These are phyloP conservation scores for Yamadazyma phyllophila DNA, from an alignment of 805 yeast species.

Conservation along the genomic window DNA sequence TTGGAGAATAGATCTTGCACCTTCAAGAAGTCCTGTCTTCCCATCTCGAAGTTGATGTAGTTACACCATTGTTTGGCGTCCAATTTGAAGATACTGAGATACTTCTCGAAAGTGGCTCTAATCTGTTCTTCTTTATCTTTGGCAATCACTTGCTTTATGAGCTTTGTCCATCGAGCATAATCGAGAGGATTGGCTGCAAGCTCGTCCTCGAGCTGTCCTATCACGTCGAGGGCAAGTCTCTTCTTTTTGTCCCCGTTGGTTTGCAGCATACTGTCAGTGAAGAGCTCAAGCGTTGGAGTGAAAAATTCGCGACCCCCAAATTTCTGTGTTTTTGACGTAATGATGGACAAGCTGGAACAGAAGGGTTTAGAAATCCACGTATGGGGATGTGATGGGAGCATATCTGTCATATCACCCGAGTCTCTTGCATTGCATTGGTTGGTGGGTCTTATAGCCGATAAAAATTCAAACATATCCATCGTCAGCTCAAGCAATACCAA, in stretches of 20 bases:
- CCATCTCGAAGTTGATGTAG: slow-evolving; percentile 64
- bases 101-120: slow-evolving; percentile 54
- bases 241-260: slow-evolving; percentile 6
- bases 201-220: slow-evolving; percentile 58
- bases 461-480: slow-evolving; percentile 22
- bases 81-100: slow-evolving; percentile 63
- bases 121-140: slow-evolving; percentile 62
- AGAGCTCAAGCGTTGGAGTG: background rate
- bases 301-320: background rate
- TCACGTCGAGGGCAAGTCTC: slow-evolving; percentile 40
- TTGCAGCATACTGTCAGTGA: too few species aligned
- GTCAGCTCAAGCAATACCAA: slow-evolving; percentile 60
- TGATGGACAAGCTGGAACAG: background rate
- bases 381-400: slow-evolving; percentile 46
- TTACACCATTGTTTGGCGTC: slow-evolving; percentile 66
- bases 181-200: slow-evolving; percentile 53
- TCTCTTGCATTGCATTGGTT: slow-evolving; percentile 49
- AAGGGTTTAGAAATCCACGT: slow-evolving; percentile 34
- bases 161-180: slow-evolving; percentile 53
- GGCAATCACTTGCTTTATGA: slow-evolving; percentile 47
- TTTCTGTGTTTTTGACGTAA: background rate
- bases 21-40: slow-evolving; percentile 59
- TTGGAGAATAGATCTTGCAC: slow-evolving; percentile 67
- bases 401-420: slow-evolving; percentile 52
- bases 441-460: slow-evolving; percentile 21